Evolutionary conservation across 2,329 filamentous ascomycete species (phyloP).

Genomic region (Cladosporium colombiae): DNA sequence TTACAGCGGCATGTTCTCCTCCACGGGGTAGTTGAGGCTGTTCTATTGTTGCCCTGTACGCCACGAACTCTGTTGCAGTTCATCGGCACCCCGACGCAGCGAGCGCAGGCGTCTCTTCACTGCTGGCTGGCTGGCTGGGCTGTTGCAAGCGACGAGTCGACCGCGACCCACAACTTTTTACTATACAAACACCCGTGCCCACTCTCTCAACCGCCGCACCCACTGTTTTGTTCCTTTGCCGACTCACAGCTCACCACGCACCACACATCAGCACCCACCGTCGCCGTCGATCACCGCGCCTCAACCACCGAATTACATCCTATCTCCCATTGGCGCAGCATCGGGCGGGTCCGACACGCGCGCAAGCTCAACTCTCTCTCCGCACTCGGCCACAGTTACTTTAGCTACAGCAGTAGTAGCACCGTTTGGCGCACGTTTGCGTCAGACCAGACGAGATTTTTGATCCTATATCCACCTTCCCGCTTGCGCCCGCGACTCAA

Average conservation of each 20-base stretch:
- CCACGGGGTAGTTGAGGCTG: slow-evolving; percentile 19
- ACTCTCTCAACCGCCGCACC: slow-evolving; percentile 4
- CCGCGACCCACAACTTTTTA: background rate
- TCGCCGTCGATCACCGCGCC: background rate
- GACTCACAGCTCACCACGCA: background rate
- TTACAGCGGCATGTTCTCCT: slow-evolving; percentile 6
- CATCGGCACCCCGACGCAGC: slow-evolving; percentile 11
- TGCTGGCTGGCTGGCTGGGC: background rate
- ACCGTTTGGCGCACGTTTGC: slow-evolving; percentile 18
- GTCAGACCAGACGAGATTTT: slow-evolving; percentile 14
- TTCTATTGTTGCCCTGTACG: slow-evolving; percentile 2
- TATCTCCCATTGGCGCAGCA: slow-evolving; percentile 5
- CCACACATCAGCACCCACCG: background rate
- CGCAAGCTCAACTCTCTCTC: slow-evolving; percentile 8
- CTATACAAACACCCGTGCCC: background rate
- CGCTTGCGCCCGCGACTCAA: slow-evolving; percentile 14
- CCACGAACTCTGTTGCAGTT: slow-evolving; percentile 11
- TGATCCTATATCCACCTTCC: slow-evolving; percentile 9
- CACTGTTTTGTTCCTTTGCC: background rate
- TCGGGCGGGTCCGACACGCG: slow-evolving; percentile 16
- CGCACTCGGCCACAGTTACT: slow-evolving; percentile 10
- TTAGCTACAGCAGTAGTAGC: background rate
- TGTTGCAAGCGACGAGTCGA: slow-evolving; percentile 1
- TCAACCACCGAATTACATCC: background rate
- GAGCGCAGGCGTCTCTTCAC: slow-evolving; percentile 9